phyloP scores from a whole-genome alignment of 495 filamentous ascomycete species.

The Cercophora samala region DNA sequence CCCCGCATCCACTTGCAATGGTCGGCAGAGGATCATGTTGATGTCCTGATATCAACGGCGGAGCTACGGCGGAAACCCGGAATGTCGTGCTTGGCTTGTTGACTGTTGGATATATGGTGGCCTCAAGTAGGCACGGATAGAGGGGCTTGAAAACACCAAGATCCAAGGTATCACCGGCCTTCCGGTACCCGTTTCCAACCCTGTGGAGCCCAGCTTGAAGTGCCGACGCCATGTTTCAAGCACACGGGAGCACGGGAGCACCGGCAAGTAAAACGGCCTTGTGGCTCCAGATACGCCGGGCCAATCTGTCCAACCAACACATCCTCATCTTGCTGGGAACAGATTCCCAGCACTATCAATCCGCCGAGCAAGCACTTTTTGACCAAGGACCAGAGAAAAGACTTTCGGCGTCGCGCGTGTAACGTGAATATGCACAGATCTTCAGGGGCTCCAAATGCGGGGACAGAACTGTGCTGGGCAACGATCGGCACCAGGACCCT shows the following conservation, averaged over 20 bases:
- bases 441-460: slow-evolving; percentile 19
- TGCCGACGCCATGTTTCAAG: not conserved
- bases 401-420: not conserved
- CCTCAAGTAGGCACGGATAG: not conserved
- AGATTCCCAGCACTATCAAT: not conserved
- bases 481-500: slow-evolving; percentile 9
- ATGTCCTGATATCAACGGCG: not conserved
- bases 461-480: slow-evolving; percentile 9
- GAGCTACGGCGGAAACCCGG: not conserved
- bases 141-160: not conserved
- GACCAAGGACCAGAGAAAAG: not conserved
- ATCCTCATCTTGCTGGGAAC: not conserved
- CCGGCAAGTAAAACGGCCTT: not conserved
- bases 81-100: not conserved
- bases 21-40: not conserved
- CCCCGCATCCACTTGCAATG: not conserved
- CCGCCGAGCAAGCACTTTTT: not conserved
- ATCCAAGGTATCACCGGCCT: not conserved
- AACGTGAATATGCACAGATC: slow-evolving; percentile 11
- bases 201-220: not conserved
- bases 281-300: not conserved
- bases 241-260: not conserved
- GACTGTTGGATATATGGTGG: not conserved
- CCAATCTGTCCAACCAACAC: not conserved
- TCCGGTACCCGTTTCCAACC: not conserved